A percentile compares a stretch with the other conserved stretches of the same genome.
These are phyloP conservation scores for Escovopsis weberi DNA, from an alignment of 2,329 filamentous ascomycete species.

Conservation along the genomic window DNA sequence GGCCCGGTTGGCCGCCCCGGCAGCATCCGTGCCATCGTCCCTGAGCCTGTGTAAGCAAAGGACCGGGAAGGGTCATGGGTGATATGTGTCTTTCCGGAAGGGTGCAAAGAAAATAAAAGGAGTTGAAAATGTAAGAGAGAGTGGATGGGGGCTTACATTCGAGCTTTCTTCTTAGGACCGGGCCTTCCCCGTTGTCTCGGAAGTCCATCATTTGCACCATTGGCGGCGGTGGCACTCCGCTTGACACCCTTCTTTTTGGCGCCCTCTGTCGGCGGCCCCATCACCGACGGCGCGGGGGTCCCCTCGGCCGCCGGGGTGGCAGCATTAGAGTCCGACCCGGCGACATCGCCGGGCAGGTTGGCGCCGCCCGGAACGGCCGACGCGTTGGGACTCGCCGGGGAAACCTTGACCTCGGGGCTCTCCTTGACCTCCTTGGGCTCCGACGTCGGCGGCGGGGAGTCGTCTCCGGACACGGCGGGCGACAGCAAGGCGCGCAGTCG, in stretches of 20 bases:
- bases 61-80: constrained; percentile 14
- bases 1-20: constrained; percentile 31
- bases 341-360: constrained; percentile 38
- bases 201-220: constrained; percentile 44
- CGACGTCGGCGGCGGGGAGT: constrained; percentile 25
- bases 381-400: constrained; percentile 29
- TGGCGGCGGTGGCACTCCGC: constrained; percentile 49
- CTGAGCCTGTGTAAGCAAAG: constrained; percentile 19
- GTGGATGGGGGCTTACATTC: constrained; percentile 53
- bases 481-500: constrained; percentile 34
- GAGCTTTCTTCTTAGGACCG: constrained; percentile 90
- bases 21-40: constrained; percentile 48
- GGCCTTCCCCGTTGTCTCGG: constrained; percentile 74
- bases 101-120: constrained; percentile 2
- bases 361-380: constrained; percentile 16
- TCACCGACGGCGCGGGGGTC: constrained; percentile 39
- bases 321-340: constrained; percentile 40
- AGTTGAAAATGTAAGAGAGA: constrained; percentile 1
- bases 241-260: constrained; percentile 66
- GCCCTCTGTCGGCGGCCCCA: constrained; percentile 46
- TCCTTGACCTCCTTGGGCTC: constrained; percentile 17
- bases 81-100: too few relatives aligned
- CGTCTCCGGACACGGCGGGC: constrained; percentile 27
- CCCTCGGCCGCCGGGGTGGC: constrained; percentile 42
- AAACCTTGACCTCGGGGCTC: constrained; percentile 25